Evolutionary conservation across 2,329 filamentous ascomycete genomes (phyloP), one percentile per base, ranked within the genome.

Genomic region (Coniochaeta sp.): DNA sequence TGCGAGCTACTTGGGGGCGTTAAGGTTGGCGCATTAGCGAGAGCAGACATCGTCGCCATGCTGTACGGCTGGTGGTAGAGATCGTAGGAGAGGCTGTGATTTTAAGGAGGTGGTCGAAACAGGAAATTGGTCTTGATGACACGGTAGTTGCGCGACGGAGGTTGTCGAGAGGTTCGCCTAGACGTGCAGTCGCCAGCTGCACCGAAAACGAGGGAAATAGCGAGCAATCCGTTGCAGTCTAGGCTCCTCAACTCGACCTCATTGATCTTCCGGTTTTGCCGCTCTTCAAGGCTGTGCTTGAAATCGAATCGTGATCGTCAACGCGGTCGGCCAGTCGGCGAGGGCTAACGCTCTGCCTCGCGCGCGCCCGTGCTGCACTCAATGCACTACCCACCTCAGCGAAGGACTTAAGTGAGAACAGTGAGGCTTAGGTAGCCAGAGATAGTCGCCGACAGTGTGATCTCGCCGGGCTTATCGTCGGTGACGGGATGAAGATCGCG

Each of bases 1-100:
- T 58, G 56, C 16, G 56, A 58, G 24, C 56, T 58, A 19, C 56
- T 58, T 26, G 56, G 56, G 24, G 56, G 56, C n/a, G 38, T 58
- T 16, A 58, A 44, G 17, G 56, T 58, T n/a, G 56, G 26, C 19
- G 22, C 56, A 19, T 58, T 58, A 4, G 56, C 26, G 36, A 58
- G 14, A 11, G 56, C 56, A 28, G 56, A 58, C 34, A 58, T 44
- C 24, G 56, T 31, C 36, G 56, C 36, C 56, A 58, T 58, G 38
- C n/a, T 7, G 12, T 44, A 11, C 36, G 56, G 38, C 12, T 33
- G 31, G 1, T 36, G 31, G n/a, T 34, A 38, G 31, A 22, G 5
- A 38, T 34, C 54, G 9, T 24, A 31, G 47, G 22, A n/a, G 26
- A 26, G 24, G 43, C 3, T 24, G 19, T 4, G 43, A 7, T 3